Evolutionary conservation across 108 stramenopile species (phyloP).

Genomic region (Bacterosira constricta): DNA sequence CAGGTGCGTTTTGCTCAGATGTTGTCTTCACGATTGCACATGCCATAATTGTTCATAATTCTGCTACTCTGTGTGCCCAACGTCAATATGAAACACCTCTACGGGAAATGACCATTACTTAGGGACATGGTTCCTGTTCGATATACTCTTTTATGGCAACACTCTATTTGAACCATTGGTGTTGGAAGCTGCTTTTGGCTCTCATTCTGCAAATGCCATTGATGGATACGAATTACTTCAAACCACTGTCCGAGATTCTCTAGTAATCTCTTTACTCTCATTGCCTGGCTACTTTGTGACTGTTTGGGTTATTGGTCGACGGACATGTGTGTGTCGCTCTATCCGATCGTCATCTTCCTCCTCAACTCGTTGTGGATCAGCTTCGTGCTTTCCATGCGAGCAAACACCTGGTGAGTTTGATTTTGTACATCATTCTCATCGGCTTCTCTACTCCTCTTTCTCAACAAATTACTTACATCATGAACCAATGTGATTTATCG

Average conservation of each 20-base stretch:
- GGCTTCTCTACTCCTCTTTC: too few relatives aligned
- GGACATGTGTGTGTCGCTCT: conserved; percentile 30
- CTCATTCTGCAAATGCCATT: conserved; percentile 8
- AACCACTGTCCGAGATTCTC: conserved; percentile 34
- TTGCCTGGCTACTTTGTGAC: conserved; percentile 84
- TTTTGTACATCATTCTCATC: neutral
- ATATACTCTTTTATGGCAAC: conserved; percentile 69
- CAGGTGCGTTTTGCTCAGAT: conserved; percentile 16
- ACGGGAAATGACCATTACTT: neutral
- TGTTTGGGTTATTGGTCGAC: conserved; percentile 65
- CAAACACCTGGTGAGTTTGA: conserved; percentile 65
- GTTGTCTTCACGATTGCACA: neutral
- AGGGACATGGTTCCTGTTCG: conserved; percentile 74
- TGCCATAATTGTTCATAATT: neutral
- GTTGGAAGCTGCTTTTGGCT: conserved; percentile 60
- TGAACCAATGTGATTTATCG: neutral
- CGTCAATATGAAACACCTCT: neutral
- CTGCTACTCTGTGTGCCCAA: too few relatives aligned
- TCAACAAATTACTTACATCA: neutral
- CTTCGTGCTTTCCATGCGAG: conserved; percentile 23
- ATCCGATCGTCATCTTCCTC: conserved; percentile 15
- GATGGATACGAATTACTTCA: conserved; percentile 37
- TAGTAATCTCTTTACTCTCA: conserved; percentile 59
- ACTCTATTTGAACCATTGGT: conserved; percentile 66
- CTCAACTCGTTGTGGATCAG: conserved; percentile 14